A percentile compares a stretch with the other conserved stretches of the same genome.
These are phyloP conservation scores for Carallia pectinifolia DNA, from an alignment of 345 rosid species.

Conservation along the genomic window DNA sequence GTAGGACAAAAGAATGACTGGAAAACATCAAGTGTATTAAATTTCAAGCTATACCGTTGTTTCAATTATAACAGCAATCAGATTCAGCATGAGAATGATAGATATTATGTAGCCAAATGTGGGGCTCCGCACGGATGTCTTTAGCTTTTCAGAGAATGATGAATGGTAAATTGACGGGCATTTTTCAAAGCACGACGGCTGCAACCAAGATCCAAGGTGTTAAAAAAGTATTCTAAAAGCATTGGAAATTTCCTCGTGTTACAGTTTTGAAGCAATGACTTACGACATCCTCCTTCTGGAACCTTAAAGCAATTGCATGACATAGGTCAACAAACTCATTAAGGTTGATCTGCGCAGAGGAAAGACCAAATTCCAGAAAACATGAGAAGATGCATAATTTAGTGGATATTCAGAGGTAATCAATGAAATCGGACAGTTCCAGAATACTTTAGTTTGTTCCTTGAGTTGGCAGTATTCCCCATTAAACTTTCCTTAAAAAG, in stretches of 20 bases:
- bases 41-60: conserved; percentile 67
- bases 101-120: conserved; percentile 73
- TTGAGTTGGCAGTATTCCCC: no score
- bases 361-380: conserved; percentile 13
- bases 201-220: conserved; percentile 33
- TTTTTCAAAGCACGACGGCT: conserved; percentile 75
- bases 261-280: conserved; percentile 36
- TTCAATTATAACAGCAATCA: conserved; percentile 79
- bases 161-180: conserved; percentile 61
- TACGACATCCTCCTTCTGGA: conserved; percentile 86
- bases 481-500: no score
- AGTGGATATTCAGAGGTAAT: no score
- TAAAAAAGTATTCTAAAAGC: conserved; percentile 10
- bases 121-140: conserved; percentile 63
- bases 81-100: conserved; percentile 69
- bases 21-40: neutral
- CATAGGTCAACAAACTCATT: conserved; percentile 93
- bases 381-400: neutral
- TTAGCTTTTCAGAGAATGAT: conserved; percentile 65
- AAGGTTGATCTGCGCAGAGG: conserved; percentile 62
- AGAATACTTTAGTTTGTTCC: no score
- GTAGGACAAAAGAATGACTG: neutral
- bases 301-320: conserved; percentile 89
- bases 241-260: conserved; percentile 4
- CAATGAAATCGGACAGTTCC: no score